Evolutionary conservation across 1,284 basidiomycete genomes (phyloP).

Genomic region (Paramarasmius palmivorus): DNA sequence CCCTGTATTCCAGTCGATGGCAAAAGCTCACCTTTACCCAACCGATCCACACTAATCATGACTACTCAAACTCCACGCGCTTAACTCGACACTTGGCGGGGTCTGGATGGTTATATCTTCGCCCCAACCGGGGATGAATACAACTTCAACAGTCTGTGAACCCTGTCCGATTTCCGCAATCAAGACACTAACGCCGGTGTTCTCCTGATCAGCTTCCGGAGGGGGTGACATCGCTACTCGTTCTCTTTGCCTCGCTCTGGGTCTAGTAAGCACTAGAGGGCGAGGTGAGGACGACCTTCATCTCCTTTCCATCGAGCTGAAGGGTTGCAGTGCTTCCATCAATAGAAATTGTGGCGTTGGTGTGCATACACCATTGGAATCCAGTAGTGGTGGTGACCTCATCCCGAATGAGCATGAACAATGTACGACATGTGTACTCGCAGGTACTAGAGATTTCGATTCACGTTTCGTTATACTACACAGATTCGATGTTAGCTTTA

Average conservation of each 20-base stretch:
- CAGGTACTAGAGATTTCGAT: too few relatives aligned
- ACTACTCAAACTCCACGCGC: conserved; percentile 71
- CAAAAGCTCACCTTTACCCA: too few relatives aligned
- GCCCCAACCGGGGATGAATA: conserved; percentile 87
- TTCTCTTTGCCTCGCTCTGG: conserved; percentile 49
- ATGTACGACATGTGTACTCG: too few relatives aligned
- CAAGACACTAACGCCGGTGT: conserved; percentile 81
- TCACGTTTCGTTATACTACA: too few relatives aligned
- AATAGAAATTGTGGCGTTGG: conserved; percentile 72
- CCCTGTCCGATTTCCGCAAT: conserved; percentile 74
- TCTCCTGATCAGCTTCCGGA: conserved; percentile 70
- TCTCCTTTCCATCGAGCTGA: conserved; percentile 59
- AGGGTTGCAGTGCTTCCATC: conserved; percentile 66
- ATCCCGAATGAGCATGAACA: conserved; percentile 89
- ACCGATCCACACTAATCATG: conserved; percentile 46
- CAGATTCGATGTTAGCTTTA: too few relatives aligned
- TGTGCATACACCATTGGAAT: conserved; percentile 94
- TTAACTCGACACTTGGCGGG: conserved; percentile 65
- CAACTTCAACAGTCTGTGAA: conserved; percentile 71
- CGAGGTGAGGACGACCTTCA: conserved; percentile 60
- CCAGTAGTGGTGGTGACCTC: conserved; percentile 64
- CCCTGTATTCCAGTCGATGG: too few relatives aligned
- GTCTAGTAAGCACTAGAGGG: conserved; percentile 62
- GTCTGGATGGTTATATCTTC: conserved; percentile 64
- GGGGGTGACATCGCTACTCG: conserved; percentile 55